These are phyloP conservation scores for Leccinum pachyderme DNA, from an alignment of 1,284 basidiomycete species.

Conservation along the genomic window DNA sequence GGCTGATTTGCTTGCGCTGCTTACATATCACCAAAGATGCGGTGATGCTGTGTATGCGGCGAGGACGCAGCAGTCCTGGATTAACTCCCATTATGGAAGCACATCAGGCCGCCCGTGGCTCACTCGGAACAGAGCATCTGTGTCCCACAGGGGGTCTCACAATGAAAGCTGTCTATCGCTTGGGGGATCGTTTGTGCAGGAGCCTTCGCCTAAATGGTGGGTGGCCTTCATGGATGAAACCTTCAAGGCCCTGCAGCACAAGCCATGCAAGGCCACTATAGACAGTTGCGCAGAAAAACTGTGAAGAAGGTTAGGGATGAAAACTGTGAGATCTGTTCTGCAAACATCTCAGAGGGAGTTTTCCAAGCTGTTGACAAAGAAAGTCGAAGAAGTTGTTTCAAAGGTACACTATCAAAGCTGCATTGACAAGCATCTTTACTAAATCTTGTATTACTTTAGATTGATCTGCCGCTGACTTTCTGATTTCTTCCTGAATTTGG, in stretches of 20 bases:
- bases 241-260: constrained; percentile 13
- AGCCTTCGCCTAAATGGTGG: constrained; percentile 17
- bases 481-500: background rate
- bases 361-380: background rate
- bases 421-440: background rate
- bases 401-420: background rate
- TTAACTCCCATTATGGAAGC: constrained; percentile 16
- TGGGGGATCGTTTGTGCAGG: background rate
- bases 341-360: background rate
- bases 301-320: constrained; percentile 5
- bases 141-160: too few species aligned
- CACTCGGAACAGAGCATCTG: background rate
- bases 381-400: constrained; percentile 5
- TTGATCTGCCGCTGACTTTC: background rate
- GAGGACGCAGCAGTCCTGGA: constrained; percentile 14
- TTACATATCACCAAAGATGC: constrained; percentile 23
- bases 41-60: constrained; percentile 11
- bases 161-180: background rate
- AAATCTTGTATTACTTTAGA: background rate
- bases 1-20: constrained; percentile 19
- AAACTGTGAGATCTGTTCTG: constrained; percentile 8
- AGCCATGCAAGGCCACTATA: constrained; percentile 19
- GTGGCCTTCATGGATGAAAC: constrained; percentile 13
- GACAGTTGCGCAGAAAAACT: background rate
- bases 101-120: constrained; percentile 8